Percentiles rank a stretch among this genome's conserved stretches.
Evolutionary conservation across 768 basidiomycete species (phyloP).

Genomic region (Coprinopsis sp.): DNA sequence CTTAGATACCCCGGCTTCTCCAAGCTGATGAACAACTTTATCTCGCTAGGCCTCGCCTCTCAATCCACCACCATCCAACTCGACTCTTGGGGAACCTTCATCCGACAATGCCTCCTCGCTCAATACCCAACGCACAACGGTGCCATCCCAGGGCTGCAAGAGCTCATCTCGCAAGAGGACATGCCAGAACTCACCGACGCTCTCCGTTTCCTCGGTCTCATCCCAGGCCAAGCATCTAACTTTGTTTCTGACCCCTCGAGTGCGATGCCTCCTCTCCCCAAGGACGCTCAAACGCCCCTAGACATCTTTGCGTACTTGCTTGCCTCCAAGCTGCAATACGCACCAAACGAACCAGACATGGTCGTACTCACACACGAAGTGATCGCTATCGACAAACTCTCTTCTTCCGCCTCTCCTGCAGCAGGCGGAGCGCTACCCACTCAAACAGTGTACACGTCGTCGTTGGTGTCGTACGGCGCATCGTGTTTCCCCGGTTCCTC

Average conservation of each 20-base stretch:
- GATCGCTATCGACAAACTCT: slow-evolving; percentile 34
- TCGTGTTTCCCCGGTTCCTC: too few species aligned
- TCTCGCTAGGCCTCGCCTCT: slow-evolving; percentile 64
- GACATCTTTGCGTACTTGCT: slow-evolving; percentile 74
- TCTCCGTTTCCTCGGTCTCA: slow-evolving; percentile 45
- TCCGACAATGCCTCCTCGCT: slow-evolving; percentile 23
- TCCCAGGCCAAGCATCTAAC: slow-evolving; percentile 7
- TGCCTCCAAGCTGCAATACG: slow-evolving; percentile 66
- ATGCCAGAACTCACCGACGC: slow-evolving; percentile 30
- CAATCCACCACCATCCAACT: slow-evolving; percentile 29
- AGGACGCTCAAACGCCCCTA: slow-evolving; percentile 45
- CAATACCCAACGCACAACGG: slow-evolving; percentile 15
- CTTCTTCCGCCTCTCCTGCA: slow-evolving; percentile 3
- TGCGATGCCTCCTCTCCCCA: slow-evolving; percentile 41
- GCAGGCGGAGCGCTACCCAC: slow-evolving; percentile 2
- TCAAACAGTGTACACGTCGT: slow-evolving; percentile 61
- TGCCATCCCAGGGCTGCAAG: slow-evolving; percentile 15
- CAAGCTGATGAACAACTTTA: slow-evolving; percentile 67
- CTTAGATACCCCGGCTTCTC: slow-evolving; percentile 82
- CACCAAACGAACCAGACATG: slow-evolving; percentile 72
- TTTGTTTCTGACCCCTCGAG: background rate
- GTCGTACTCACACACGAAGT: slow-evolving; percentile 86
- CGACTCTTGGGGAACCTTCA: slow-evolving; percentile 35
- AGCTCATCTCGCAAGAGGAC: slow-evolving; percentile 19
- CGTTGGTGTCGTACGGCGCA: slow-evolving; percentile 58